Conservation (phyloP, 1,284 basidiomycete species). For the Caloboletus inedulis region DNA sequence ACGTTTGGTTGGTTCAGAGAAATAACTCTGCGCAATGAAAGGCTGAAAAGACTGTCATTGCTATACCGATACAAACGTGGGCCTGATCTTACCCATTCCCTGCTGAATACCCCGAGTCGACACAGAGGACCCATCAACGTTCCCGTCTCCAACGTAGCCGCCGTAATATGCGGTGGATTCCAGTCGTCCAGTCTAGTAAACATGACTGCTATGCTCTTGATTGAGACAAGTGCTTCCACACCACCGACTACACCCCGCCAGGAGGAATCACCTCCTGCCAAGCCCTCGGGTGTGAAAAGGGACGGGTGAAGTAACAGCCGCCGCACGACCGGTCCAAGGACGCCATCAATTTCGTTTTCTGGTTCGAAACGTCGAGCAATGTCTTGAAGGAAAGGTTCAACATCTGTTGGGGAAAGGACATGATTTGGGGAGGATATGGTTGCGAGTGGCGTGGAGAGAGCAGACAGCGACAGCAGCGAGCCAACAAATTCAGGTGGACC, state of each 20-base stretch:
- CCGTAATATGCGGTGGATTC: conserved; percentile 59
- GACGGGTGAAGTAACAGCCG: conserved; percentile 60
- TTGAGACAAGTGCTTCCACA: conserved; percentile 73
- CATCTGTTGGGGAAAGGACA: conserved; percentile 49
- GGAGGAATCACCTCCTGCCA: conserved; percentile 63
- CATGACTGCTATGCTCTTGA: conserved; percentile 82
- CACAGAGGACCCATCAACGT: conserved; percentile 81
- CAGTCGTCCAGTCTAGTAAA: conserved; percentile 71
- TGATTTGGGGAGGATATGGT: conserved; percentile 16
- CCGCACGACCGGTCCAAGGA: conserved; percentile 59
- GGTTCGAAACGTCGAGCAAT: conserved; percentile 67
- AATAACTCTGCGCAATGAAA: conserved; percentile 73
- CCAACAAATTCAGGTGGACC: conserved; percentile 77
- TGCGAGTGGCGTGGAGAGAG: conserved; percentile 53
- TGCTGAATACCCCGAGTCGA: conserved; percentile 77
- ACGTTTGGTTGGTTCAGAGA: conserved; percentile 79
- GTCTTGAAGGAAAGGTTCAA: conserved; percentile 71
- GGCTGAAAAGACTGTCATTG: conserved; percentile 51
- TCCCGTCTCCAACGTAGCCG: conserved; percentile 58
- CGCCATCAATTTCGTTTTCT: conserved; percentile 51
- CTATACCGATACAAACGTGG: neutral
- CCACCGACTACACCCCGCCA: conserved; percentile 90
- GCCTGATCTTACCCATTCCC: conserved; percentile 74
- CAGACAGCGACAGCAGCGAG: conserved; percentile 69
- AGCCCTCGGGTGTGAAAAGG: conserved; percentile 59